Base-by-base conservation (phyloP, 2,329 filamentous ascomycete genomes). In the Onygenales sp. region DNA sequence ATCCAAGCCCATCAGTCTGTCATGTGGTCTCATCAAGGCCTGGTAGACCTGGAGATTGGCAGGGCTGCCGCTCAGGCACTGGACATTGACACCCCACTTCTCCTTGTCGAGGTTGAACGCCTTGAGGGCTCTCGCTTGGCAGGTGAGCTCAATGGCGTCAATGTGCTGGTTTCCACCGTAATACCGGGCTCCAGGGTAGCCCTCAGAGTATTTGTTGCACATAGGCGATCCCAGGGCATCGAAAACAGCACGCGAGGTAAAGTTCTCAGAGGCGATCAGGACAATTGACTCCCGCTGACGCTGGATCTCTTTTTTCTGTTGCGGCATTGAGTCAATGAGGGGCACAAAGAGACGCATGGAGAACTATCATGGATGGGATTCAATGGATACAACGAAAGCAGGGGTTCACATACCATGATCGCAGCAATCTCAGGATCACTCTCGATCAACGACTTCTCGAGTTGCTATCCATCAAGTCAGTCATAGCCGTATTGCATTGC, bases 161-260 rank as follows among this genome's bases (percentile, higher is more conserved):
- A 98, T 98, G 81, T 93, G 89, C 81, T 98, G 87, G 79, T 98
- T 98, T 69, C 93, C 93, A 69, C 93, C 93, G 69, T 98, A 98
- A 83, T 98, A 98, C 74, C 93, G 86, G 65, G 93, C 93, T 70
- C 93, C 93, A 62, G 93, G 93, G 74, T 95, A 95, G 61, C 93
- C 93, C 80, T 98, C 93, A 14, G 90, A 96, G 83, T 98, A 98
- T 80, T 98, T 98, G 83, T 98, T 95, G 74, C 88, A 89, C 87
- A 93, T 94, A 72, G 87, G 86, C 55, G 85, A 91, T 67, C 93
- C 93, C 61, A 98, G 84, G 56, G 93, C 93, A 77, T 98, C 91
- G 77, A 95, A 95, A 67, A 98, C 93, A 66, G 93, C 91, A 65
- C 91, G 90, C 58, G 93, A 98, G 55, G 93, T 98, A 76, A 98